Evolutionary conservation across 73 alveolate species (phyloP).

Genomic region (Tetrahymena borealis): DNA sequence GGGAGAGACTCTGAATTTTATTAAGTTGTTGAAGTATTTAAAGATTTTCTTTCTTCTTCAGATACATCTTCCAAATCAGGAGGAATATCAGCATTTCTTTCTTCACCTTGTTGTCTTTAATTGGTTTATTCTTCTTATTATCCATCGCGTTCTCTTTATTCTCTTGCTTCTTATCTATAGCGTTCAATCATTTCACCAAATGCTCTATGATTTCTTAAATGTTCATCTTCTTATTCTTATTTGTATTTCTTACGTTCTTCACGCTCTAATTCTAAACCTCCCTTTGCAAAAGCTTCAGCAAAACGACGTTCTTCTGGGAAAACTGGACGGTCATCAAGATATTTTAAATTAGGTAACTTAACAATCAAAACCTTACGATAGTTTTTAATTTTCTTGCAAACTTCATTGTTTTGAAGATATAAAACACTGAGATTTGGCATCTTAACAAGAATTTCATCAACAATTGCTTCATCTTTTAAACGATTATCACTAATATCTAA

Average conservation of each 20-base stretch:
- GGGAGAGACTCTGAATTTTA: not conserved
- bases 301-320: constrained; percentile 83
- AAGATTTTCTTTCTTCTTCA: not conserved
- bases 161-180: constrained; percentile 49
- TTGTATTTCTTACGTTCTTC: constrained; percentile 82
- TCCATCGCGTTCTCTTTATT: constrained; percentile 37
- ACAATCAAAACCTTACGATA: constrained; percentile 88
- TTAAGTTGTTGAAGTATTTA: not conserved
- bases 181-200: constrained; percentile 68
- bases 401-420: constrained; percentile 87
- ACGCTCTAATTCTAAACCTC: constrained; percentile 93
- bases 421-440: constrained; percentile 87
- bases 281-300: constrained; percentile 94
- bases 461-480: constrained; percentile 72
- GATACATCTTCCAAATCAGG: constrained; percentile 6
- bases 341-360: constrained; percentile 73
- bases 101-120: not conserved
- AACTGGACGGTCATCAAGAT: constrained; percentile 87
- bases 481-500: constrained; percentile 91
- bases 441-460: constrained; percentile 73
- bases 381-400: constrained; percentile 74
- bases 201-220: constrained; percentile 62
- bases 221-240: constrained; percentile 87
- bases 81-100: not conserved
- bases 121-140: constrained; percentile 22